phyloP scores from a whole-genome alignment of 2,329 filamentous ascomycete genomes.

The Cercospora nicotianae region DNA sequence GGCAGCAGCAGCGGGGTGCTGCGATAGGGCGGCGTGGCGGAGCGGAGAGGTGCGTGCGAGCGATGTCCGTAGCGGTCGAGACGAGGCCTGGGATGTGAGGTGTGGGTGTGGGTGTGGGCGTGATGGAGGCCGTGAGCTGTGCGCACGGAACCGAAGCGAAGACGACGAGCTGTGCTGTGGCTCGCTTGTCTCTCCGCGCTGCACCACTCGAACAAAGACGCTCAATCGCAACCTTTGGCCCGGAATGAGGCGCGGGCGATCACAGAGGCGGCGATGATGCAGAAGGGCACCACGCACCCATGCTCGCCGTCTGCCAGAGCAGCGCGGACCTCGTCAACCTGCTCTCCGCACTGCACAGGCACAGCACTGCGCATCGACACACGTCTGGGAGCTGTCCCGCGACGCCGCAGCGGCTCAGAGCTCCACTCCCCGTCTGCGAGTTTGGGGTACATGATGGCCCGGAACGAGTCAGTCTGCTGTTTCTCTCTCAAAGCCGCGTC shows the following conservation, averaged over 20 bases:
- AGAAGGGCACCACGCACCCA: not conserved
- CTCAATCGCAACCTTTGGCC: not conserved
- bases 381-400: not conserved
- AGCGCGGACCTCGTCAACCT: not conserved
- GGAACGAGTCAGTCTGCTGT: not conserved
- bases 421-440: not conserved
- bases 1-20: not conserved
- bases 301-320: not conserved
- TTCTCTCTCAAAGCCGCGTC: not conserved
- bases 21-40: not conserved
- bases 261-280: not conserved
- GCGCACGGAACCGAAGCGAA: not conserved
- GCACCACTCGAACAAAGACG: not conserved
- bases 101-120: not conserved
- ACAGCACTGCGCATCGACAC: not conserved
- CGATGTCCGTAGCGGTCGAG: not conserved
- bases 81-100: not conserved
- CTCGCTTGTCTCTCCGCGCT: not conserved
- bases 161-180: not conserved
- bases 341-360: not conserved
- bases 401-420: not conserved
- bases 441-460: not conserved
- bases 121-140: not conserved
- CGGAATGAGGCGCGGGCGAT: not conserved
- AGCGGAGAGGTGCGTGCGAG: not conserved